phyloP scores from a whole-genome alignment of 2,329 filamentous ascomycete genomes.

The Scedosporium apiospermum region DNA sequence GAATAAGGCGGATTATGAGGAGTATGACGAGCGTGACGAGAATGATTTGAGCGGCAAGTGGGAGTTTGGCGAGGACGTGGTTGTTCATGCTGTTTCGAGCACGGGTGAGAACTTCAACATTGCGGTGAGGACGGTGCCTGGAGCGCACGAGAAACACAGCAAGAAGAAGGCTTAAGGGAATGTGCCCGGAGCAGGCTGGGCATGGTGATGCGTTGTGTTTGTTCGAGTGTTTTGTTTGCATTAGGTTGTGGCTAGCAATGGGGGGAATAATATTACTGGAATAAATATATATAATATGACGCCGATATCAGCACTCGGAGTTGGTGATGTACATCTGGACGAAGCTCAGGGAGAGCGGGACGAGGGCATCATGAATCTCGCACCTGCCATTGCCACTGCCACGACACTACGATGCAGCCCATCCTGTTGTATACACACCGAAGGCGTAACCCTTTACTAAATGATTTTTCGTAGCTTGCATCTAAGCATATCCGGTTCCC shows the following conservation, averaged over 20 bases:
- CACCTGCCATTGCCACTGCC: too few species aligned
- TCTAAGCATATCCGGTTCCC: too few species aligned
- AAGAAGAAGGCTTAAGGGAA: conserved; percentile 1
- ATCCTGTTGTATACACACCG: too few species aligned
- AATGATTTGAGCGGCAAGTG: conserved; percentile 19
- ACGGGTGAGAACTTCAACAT: conserved; percentile 31
- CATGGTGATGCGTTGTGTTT: background rate
- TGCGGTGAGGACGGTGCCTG: conserved; percentile 22
- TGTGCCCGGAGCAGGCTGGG: background rate
- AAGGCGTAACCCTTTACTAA: too few species aligned
- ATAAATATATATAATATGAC: background rate
- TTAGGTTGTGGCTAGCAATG: too few species aligned
- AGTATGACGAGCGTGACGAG: conserved; percentile 24
- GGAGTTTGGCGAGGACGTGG: conserved; percentile 34
- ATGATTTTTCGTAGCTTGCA: too few species aligned
- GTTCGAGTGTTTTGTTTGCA: too few species aligned
- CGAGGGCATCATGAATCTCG: background rate
- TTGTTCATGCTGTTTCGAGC: conserved; percentile 31
- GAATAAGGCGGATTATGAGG: conserved; percentile 23
- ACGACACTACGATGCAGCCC: too few species aligned
- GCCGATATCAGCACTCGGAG: background rate
- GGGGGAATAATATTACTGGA: background rate
- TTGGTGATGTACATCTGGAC: background rate
- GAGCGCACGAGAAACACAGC: conserved; percentile 3
- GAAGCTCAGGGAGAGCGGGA: background rate